Evolutionary conservation across 371 early-diverging fungal genomes (phyloP).

Genomic region (Apophysomyces ossiformis): DNA sequence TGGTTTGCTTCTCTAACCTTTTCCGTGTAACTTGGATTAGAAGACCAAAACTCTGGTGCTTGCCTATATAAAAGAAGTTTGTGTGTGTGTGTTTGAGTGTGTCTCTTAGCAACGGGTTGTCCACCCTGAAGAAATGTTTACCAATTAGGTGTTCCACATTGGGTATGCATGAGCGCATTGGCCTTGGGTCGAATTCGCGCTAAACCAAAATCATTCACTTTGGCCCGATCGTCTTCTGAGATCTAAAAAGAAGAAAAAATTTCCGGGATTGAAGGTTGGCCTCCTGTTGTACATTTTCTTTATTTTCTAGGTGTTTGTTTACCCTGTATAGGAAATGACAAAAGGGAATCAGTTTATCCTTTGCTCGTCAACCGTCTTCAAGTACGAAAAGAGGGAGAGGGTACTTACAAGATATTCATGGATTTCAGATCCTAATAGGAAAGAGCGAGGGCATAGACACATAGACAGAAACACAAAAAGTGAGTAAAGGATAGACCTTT

Average conservation of each 20-base stretch:
- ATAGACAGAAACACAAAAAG: neutral
- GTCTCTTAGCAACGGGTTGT: too few relatives aligned
- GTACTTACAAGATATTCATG: conserved; percentile 70
- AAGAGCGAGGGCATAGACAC: neutral
- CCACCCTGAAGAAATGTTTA: conserved; percentile 22
- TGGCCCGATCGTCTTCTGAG: conserved; percentile 69
- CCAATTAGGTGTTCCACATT: conserved; percentile 85
- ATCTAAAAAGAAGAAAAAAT: conserved; percentile 35
- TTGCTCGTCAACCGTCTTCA: too few relatives aligned
- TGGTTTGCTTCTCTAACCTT: conserved; percentile 47
- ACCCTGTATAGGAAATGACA: neutral
- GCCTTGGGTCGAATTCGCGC: conserved; percentile 77
- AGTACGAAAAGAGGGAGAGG: neutral
- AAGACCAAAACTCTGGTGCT: conserved; percentile 81
- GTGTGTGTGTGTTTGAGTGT: neutral
- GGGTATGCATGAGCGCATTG: conserved; percentile 71
- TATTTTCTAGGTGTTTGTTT: neutral
- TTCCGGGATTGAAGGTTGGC: too few relatives aligned
- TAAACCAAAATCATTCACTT: conserved; percentile 84
- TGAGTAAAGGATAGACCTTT: neutral
- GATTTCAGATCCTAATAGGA: conserved; percentile 75
- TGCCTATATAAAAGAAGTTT: neutral
- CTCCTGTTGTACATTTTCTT: too few relatives aligned
- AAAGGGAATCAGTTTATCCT: neutral
- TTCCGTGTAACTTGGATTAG: conserved; percentile 76